phyloP scores from a whole-genome alignment of 495 filamentous ascomycete genomes.

The Penicillium canescens region DNA sequence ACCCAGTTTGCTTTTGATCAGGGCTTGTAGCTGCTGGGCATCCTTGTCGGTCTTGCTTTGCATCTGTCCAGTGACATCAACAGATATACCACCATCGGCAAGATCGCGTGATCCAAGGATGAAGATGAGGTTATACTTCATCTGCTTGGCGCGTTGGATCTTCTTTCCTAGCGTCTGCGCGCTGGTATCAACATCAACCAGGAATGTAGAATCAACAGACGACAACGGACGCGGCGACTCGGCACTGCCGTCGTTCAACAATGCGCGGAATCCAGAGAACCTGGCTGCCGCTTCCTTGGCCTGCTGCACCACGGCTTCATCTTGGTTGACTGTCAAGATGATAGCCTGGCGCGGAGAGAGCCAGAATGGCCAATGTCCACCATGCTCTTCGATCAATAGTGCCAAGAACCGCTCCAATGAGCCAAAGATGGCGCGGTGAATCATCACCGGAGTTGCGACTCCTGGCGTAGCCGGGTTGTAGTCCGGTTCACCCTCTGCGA shows the following conservation, averaged over 20 bases:
- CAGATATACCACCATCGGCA: slow-evolving; percentile 40
- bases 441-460: slow-evolving; percentile 74
- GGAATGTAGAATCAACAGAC: slow-evolving; percentile 52
- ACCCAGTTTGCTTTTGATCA: slow-evolving; percentile 32
- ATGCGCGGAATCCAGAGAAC: slow-evolving; percentile 36
- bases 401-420: slow-evolving; percentile 87
- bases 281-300: slow-evolving; percentile 48
- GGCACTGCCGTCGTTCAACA: slow-evolving; percentile 20
- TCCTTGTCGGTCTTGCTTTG: slow-evolving; percentile 38
- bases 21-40: slow-evolving; percentile 27
- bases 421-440: slow-evolving; percentile 87
- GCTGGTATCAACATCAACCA: slow-evolving; percentile 72
- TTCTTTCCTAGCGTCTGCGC: slow-evolving; percentile 64
- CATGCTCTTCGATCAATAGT: slow-evolving; percentile 80
- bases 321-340: slow-evolving; percentile 73
- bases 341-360: slow-evolving; percentile 80
- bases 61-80: slow-evolving; percentile 49
- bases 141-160: slow-evolving; percentile 67
- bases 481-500: slow-evolving; percentile 51
- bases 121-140: slow-evolving; percentile 73
- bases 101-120: slow-evolving; percentile 66
- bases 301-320: slow-evolving; percentile 55
- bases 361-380: slow-evolving; percentile 89
- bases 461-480: slow-evolving; percentile 72
- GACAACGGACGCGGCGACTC: slow-evolving; percentile 33